Evolutionary conservation across 2,329 filamentous ascomycete species (phyloP), one percentile per base, ranked within the genome.

Genomic region (Hymenoscyphus occultus): DNA sequence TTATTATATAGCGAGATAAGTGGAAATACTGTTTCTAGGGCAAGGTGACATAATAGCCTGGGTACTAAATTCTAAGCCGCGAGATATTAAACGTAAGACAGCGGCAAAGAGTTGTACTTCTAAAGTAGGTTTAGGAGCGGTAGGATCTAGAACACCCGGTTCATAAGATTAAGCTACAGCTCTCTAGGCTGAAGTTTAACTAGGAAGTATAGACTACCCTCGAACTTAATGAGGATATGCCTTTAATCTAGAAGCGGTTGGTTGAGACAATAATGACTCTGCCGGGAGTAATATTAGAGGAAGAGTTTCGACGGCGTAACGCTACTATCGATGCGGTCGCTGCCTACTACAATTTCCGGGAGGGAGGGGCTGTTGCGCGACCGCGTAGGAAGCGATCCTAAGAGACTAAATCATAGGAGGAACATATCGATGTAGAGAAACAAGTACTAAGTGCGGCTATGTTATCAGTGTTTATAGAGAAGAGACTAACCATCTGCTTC

Each of bases 271-370:
- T 75, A 35, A 69, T 74, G 35, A 73, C 70, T 35, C 67, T 75
- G 40, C 71, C 65, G 39, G 67, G 70, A 10, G 69, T 58, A 28
- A 70, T 64, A 32, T 56, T 70, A 6, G 60, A 69, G 60, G 63
- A 66, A 64, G 63, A 69, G 63, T 64, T 66, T 51, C 61, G 60
- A 64, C 63, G 61, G 35, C 68, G 68, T 45, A 75, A 72, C 35
- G 67, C 69, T 59, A 69, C 71, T 56, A 75, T 76, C 58, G 60
- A 75, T 70, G 64, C 66, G 39, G 71, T 74, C 61, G 67, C 68
- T 69, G 63, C 65, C 61, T 74, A 74, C 65, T 71, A 61, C 66
- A 42, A 65, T 59, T 69, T 70, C 59, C 45, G 69, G 48, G 59
- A 69, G 19, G 63, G 62, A 16, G 58, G 65, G 67, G 62, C 65